phyloP scores from a whole-genome alignment of 345 rosid species.

The Laguncularia racemosa region DNA sequence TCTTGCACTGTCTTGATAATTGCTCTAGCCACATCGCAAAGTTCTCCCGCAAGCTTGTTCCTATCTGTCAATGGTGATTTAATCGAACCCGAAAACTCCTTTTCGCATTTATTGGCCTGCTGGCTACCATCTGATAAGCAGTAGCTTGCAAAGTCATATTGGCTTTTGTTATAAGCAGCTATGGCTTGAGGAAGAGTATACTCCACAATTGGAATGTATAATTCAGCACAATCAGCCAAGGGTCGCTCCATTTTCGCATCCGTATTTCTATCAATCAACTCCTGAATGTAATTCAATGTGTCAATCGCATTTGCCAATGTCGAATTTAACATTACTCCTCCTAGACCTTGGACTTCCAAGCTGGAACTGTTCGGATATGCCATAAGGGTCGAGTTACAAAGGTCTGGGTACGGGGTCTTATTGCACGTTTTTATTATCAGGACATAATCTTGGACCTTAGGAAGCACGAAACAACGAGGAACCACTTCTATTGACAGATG shows the following conservation, averaged over 20 bases:
- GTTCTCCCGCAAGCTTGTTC: slow-evolving; percentile 42
- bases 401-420: slow-evolving; percentile 64
- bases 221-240: slow-evolving; percentile 68
- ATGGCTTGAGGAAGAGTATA: slow-evolving; percentile 86
- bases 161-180: slow-evolving; percentile 42
- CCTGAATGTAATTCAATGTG: slow-evolving; percentile 40
- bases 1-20: slow-evolving; percentile 40
- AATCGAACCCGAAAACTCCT: slow-evolving; percentile 32
- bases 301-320: slow-evolving; percentile 51
- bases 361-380: slow-evolving; percentile 23
- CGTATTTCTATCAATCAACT: slow-evolving; percentile 25
- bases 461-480: slow-evolving; percentile 4
- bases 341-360: slow-evolving; percentile 36
- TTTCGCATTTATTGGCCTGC: slow-evolving; percentile 57
- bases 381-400: slow-evolving; percentile 44
- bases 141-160: slow-evolving; percentile 50
- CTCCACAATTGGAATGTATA: slow-evolving; percentile 78
- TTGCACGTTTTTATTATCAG: slow-evolving; percentile 53
- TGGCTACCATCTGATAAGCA: slow-evolving; percentile 50
- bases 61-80: slow-evolving; percentile 36
- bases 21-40: slow-evolving; percentile 61
- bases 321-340: slow-evolving; percentile 30
- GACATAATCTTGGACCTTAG: slow-evolving; percentile 14
- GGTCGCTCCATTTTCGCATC: slow-evolving; percentile 57
- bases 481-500: slow-evolving; percentile 6